A percentile compares a stretch with the other conserved stretches of the same genome.
phyloP scores from a whole-genome alignment of 257 asterid genomes.

The Solanum pimpinellifolium region DNA sequence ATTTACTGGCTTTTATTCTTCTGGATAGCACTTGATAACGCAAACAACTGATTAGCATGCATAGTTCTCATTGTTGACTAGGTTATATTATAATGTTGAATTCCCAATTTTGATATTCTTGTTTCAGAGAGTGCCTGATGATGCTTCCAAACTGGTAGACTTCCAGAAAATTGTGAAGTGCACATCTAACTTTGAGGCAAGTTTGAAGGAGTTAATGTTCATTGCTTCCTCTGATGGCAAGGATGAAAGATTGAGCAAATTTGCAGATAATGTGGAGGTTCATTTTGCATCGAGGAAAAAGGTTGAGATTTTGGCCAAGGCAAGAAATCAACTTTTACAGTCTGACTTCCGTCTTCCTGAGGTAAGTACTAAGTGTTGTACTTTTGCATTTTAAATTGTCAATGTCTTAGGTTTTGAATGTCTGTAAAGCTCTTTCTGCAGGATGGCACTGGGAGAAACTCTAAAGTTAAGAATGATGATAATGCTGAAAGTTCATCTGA shows the following conservation, averaged over 20 bases:
- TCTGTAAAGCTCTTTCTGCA: constrained; percentile 10
- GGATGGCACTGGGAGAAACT: constrained; percentile 28
- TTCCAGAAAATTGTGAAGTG: constrained; percentile 72
- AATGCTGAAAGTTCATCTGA: constrained; percentile 24
- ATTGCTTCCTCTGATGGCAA: constrained; percentile 61
- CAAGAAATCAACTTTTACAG: constrained; percentile 65
- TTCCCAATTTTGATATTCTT: constrained; percentile 2
- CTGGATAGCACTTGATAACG: background rate
- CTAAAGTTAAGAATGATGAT: constrained; percentile 23
- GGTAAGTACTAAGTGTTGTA: constrained; percentile 33
- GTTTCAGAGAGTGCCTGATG: constrained; percentile 82
- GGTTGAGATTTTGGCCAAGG: constrained; percentile 78
- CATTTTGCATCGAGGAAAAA: constrained; percentile 88
- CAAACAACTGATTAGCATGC: background rate
- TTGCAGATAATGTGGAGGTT: constrained; percentile 80
- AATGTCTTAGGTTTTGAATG: background rate
- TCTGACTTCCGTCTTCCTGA: constrained; percentile 66
- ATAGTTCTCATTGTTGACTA: background rate
- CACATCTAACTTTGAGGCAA: constrained; percentile 67
- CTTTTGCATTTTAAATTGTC: background rate
- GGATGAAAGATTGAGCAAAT: constrained; percentile 69
- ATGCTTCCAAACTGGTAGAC: constrained; percentile 88
- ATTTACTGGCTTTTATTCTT: background rate
- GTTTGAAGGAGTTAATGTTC: constrained; percentile 59
- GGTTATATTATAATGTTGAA: background rate